Evolutionary conservation across 2,329 filamentous ascomycete species (phyloP).

Genomic region (Botrytis sinoallii): DNA sequence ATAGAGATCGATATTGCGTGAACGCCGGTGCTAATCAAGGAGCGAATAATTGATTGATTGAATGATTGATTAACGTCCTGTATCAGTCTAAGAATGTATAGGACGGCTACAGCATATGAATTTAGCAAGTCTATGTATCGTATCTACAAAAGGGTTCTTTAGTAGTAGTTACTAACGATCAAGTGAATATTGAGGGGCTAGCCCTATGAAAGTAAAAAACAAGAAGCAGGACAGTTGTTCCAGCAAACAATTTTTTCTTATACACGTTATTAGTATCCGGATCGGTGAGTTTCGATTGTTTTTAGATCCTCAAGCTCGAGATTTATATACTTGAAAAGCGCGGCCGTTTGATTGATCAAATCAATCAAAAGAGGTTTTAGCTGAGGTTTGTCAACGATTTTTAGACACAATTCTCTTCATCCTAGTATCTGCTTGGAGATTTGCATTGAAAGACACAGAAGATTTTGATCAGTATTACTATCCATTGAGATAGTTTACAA

Average conservation of each 20-base stretch:
- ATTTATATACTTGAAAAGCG: background rate
- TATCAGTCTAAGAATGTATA: background rate
- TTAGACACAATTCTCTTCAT: background rate
- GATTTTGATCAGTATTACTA: background rate
- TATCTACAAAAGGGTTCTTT: background rate
- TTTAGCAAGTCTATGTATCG: background rate
- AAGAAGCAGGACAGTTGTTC: too few species aligned
- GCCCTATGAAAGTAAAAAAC: too few species aligned
- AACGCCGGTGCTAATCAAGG: too few species aligned
- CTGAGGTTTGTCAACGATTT: background rate
- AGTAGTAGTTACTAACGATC: too few species aligned
- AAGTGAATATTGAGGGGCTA: too few species aligned
- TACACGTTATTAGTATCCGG: too few species aligned
- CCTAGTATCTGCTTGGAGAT: background rate
- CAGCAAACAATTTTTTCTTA: too few species aligned
- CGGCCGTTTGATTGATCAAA: fast-evolving
- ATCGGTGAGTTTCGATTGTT: too few species aligned
- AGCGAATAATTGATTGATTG: too few species aligned
- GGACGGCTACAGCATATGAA: background rate
- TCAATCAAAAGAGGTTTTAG: background rate
- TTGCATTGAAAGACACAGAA: background rate
- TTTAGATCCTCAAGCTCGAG: background rate
- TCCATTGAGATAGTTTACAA: background rate
- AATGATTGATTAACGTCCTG: too few species aligned
- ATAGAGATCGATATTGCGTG: too few species aligned